Base-by-base conservation (phyloP, 2,329 filamentous ascomycete genomes). In the Sclerotinia borealis region DNA sequence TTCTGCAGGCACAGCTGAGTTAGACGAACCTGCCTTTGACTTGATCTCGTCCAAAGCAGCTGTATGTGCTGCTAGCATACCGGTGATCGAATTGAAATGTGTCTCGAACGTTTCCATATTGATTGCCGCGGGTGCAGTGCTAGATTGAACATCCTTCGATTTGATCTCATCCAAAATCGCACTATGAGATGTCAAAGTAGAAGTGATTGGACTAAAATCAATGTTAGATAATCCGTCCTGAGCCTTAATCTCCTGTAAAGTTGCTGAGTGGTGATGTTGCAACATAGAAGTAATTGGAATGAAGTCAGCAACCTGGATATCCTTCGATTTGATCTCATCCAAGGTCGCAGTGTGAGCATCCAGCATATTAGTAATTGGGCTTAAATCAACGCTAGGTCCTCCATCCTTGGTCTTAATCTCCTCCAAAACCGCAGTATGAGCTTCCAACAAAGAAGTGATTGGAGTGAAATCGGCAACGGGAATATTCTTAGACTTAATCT, bases 11-110 rank as follows among this genome's bases (percentile, higher is more conserved):
- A 11, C 5, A 11, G 58, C 25, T 19, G 29, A 31, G 6, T 63
- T n/a, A 45, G 55, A 63, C 13, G 63, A 41, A 5, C 15, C 39
- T 48, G 45, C 48, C 13, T 59, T 52, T 9, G 50, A 55, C 52
- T 66, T 70, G 13, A 70, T 55, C 19, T 69, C 69, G 1, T 68
- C 64, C 25, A 71, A 55, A 31, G 59, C 56, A 2, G 63, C 37
- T 13, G 64, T 63, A 45, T 69, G 66, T 11, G 48, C 56, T 22
- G 64, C 66, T 10, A 69, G 49, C n/a, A 51, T 56, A 49, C n/a
- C 37, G 4, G 56, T 62, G 31, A 69, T 64, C 4, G 61, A 34
- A 43, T 22, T 29, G 15, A 68, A 50, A 45, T 69, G 63, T 34
- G 59, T 39, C 15, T 65, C 47, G 4, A 65, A 36, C 10, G 39